phyloP scores from a whole-genome alignment of 139 green algal genomes.

The Dunaliella sp. region DNA sequence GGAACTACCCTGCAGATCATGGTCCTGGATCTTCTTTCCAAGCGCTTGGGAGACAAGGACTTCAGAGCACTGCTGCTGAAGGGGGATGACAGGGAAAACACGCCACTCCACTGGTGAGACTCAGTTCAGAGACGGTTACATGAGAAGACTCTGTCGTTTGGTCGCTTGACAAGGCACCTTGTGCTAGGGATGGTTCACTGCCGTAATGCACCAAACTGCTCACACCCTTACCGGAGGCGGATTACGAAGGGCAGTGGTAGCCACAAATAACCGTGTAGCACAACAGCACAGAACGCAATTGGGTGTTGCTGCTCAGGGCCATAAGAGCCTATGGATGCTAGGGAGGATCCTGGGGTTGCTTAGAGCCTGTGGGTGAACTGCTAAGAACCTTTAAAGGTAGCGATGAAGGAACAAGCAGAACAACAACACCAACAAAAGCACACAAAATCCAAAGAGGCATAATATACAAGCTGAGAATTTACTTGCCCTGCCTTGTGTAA shows the following conservation, averaged over 20 bases:
- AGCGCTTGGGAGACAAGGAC: not conserved
- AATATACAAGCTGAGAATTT: too few relatives aligned
- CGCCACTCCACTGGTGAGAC: not conserved
- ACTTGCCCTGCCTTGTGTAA: too few relatives aligned
- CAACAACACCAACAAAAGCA: too few relatives aligned
- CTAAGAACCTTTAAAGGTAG: too few relatives aligned
- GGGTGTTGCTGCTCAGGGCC: not conserved
- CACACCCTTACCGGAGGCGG: too few relatives aligned
- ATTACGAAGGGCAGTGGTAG: not conserved
- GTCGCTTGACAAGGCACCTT: not conserved
- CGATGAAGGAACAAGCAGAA: too few relatives aligned
- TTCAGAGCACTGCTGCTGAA: not conserved
- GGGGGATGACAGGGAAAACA: not conserved
- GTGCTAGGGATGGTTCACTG: not conserved
- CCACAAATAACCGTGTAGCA: not conserved
- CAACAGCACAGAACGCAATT: too few relatives aligned
- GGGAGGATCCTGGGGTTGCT: too few relatives aligned
- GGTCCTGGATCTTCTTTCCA: not conserved
- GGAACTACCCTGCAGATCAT: not conserved
- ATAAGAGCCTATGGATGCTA: too few relatives aligned
- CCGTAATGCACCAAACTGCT: not conserved
- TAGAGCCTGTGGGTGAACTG: too few relatives aligned
- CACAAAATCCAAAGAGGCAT: too few relatives aligned
- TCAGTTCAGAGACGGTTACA: not conserved
- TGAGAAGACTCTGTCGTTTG: not conserved